Conservation (phyloP, 495 filamentous ascomycete genomes). For the Talaromyces borbonicus region DNA sequence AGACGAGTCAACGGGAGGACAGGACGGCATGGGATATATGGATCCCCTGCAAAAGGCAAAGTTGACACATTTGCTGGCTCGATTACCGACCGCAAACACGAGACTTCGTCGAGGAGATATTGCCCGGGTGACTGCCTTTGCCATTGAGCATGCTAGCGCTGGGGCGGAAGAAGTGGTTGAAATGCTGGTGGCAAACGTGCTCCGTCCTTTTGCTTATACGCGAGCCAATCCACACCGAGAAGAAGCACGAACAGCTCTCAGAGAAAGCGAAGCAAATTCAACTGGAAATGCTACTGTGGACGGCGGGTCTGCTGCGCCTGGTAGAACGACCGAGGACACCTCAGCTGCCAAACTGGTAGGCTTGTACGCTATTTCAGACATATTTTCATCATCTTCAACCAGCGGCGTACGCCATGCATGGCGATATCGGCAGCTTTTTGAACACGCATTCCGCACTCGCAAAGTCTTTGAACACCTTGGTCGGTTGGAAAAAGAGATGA, state of each 20-base stretch:
- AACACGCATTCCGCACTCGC: slow-evolving; percentile 55
- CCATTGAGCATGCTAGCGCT: slow-evolving; percentile 71
- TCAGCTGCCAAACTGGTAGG: slow-evolving; percentile 70
- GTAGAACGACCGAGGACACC: slow-evolving; percentile 47
- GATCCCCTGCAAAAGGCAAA: slow-evolving; percentile 79
- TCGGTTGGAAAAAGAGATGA: slow-evolving; percentile 59
- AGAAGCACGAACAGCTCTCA: slow-evolving; percentile 33
- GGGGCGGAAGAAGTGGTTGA: slow-evolving; percentile 84
- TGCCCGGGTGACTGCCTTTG: slow-evolving; percentile 77
- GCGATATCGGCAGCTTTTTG: slow-evolving; percentile 84
- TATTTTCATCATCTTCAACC: slow-evolving; percentile 74
- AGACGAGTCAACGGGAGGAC: slow-evolving; percentile 25
- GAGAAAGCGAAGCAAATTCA: slow-evolving; percentile 34
- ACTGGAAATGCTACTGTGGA: slow-evolving; percentile 16
- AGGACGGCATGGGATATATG: slow-evolving; percentile 62
- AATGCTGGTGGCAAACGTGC: slow-evolving; percentile 73
- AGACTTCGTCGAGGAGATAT: slow-evolving; percentile 78
- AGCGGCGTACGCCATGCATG: slow-evolving; percentile 80
- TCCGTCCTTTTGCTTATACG: slow-evolving; percentile 55
- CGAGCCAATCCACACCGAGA: slow-evolving; percentile 48
- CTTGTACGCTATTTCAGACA: slow-evolving; percentile 80
- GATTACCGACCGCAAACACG: slow-evolving; percentile 66
- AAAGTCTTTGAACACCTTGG: slow-evolving; percentile 78
- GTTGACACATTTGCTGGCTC: slow-evolving; percentile 65
- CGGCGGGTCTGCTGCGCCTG: slow-evolving; percentile 12